A percentile compares a stretch with the other conserved stretches of the same genome.
Conservation (phyloP, 2,329 filamentous ascomycete genomes). For the Venturia pyrina region DNA sequence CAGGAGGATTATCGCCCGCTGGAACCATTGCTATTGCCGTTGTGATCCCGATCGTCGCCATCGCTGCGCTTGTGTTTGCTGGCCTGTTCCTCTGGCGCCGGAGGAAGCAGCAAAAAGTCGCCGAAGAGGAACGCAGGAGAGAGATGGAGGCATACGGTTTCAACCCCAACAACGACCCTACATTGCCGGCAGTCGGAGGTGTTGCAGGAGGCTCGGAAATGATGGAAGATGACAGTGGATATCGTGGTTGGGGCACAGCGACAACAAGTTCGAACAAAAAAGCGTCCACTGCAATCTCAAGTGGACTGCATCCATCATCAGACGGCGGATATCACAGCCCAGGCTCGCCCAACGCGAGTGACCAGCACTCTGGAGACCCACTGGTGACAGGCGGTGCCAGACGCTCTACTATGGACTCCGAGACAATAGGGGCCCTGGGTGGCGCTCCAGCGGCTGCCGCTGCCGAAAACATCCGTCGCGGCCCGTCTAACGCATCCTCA, state of each 20-base stretch:
- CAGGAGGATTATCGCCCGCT: constrained; percentile 44
- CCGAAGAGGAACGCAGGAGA: constrained; percentile 81
- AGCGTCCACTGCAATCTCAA: constrained; percentile 77
- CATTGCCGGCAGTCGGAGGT: constrained; percentile 50
- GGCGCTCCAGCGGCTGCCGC: constrained; percentile 45
- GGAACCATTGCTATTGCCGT: constrained; percentile 86
- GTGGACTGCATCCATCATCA: constrained; percentile 55
- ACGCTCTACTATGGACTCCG: constrained; percentile 52
- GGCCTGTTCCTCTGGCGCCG: constrained; percentile 81
- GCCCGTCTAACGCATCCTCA: constrained; percentile 90
- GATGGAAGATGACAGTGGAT: constrained; percentile 70
- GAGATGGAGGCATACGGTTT: constrained; percentile 96
- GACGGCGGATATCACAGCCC: constrained; percentile 42
- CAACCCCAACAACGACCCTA: constrained; percentile 94
- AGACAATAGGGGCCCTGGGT: constrained; percentile 75
- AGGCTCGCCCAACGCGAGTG: constrained; percentile 57
- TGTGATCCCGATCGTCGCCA: constrained; percentile 81
- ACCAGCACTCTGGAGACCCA: constrained; percentile 60
- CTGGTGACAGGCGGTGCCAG: constrained; percentile 33
- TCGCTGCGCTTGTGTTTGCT: constrained; percentile 67
- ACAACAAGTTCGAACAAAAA: constrained; percentile 62
- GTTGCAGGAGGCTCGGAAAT: constrained; percentile 56
- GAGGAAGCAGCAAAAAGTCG: constrained; percentile 73
- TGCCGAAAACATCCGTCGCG: constrained; percentile 68
- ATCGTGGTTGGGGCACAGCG: constrained; percentile 81